These are phyloP conservation scores for Tremellales sp. DNA, from an alignment of 1,284 basidiomycete species.

Conservation along the genomic window DNA sequence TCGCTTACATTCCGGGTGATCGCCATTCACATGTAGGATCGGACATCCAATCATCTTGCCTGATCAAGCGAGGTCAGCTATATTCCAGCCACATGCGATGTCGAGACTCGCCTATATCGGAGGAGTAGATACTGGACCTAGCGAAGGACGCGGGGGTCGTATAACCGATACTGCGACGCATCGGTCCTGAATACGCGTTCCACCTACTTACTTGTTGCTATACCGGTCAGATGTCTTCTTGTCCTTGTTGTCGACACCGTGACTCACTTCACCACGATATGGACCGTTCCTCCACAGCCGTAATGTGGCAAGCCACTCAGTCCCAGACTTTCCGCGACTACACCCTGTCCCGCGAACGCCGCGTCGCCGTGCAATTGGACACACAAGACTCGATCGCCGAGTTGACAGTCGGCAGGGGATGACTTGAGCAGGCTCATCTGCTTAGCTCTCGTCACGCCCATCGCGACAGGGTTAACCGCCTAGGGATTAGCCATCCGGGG, in stretches of 20 bases:
- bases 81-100: background rate
- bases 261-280: constrained; percentile 83
- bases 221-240: background rate
- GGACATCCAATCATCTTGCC: constrained; percentile 83
- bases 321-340: constrained; percentile 81
- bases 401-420: constrained; percentile 60
- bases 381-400: constrained; percentile 80
- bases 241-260: background rate
- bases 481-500: constrained; percentile 45
- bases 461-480: constrained; percentile 76
- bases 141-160: constrained; percentile 78
- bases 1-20: constrained; percentile 71
- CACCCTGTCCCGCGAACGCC: constrained; percentile 81
- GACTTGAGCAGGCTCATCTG: constrained; percentile 75
- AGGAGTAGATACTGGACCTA: constrained; percentile 79
- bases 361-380: constrained; percentile 87
- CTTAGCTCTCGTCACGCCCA: constrained; percentile 86
- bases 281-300: constrained; percentile 80
- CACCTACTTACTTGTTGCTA: constrained; percentile 21
- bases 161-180: constrained; percentile 76
- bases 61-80: background rate
- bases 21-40: constrained; percentile 86
- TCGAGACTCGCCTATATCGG: constrained; percentile 59
- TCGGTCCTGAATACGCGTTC: too few species aligned
- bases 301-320: constrained; percentile 82